Base-by-base conservation (phyloP, 495 filamentous ascomycete species). In the Trichoderma reesei region DNA sequence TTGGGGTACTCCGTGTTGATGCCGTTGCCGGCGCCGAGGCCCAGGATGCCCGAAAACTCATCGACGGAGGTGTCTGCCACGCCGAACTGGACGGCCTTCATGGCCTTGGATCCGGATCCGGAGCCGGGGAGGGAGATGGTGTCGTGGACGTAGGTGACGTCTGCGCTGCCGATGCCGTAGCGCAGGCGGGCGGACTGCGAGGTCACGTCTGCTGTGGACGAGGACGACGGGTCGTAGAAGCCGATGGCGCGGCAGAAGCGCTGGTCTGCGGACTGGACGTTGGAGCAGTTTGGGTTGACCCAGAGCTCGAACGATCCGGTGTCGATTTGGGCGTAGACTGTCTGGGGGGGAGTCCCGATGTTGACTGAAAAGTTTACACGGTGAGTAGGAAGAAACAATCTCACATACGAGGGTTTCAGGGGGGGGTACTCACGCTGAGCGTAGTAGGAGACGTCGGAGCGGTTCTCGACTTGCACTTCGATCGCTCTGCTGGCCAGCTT, bases 281-380 rank as follows among this genome's bases (percentile, higher is more conserved):
- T 70, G 8, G 69, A 69, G 64, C 78, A 81, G 66, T 79, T 73
- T 0, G 79, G 79, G 65, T 81, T 81, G 31, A 81, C 79, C 79
- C 78, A 81, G 7, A 81, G 69, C 69, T 81, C 78, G 66, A 80
- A 80, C 10, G 78, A 80, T 33, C 78, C 79, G 5, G 79, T 81
- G 64, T 81, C 79, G 48, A 81, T 64, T 68, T 81, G 79, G 7
- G 78, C 77, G 67, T 71, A 80, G 14, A 79, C 74, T 13, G 73
- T 68, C 61, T 81, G 79, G 13, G 76, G 70, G 38, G 78, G 79
- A 13, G 77, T 79, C 39, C 79, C 78, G 37, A 80, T 79, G 60
- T 79, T 75, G 66, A 81, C 77, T 79, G 67, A 26, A 39, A n/a
- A 6, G 9, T 8, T 56, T 16, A 56, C 46, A 51, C 31, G 46